Evolutionary conservation across 768 basidiomycete genomes (phyloP), one percentile per base, ranked within the genome.

Genomic region (Macrolepiota albuminosa): DNA sequence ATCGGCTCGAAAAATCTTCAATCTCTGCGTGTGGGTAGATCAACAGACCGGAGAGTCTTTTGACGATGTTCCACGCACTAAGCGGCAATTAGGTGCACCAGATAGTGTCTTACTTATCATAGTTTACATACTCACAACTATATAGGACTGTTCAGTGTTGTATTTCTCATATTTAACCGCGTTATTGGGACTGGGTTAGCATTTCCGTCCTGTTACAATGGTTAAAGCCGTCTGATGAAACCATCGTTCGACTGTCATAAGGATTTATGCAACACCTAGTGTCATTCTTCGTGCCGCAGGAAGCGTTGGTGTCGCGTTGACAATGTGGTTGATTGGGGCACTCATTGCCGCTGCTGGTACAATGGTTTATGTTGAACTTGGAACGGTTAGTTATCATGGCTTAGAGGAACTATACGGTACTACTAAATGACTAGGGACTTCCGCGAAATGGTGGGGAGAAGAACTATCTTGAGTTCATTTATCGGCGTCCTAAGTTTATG

Each of bases 361-460:
- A 2, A 78, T 82, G 0, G 88, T 90, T 3, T 91, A 85, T 63
- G 77, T 89, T n/a, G 89, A 90, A 68, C 78, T 88, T 21, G 88
- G 89, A 26, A 89, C 88, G 29, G 88, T 88, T 59, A 62, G 78
- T 62, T 42, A n/a, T 21, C 33, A 13, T 16, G 21, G 18, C 33
- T 21, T 37, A 10, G 3, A 26, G 10, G 10, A 54, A 29, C 0
- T 54, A 52, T 45, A 8, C 11, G 9, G 6, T 29, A 33, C 24
- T 11, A 6, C 77, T 10, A 87, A 87, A 67, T 77, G 47, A 40
- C 24, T 58, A 89, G 85, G 87, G 83, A 21, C 75, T 91, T 2
- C 89, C 89, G 1, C 76, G 83, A 3, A 89, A 79, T 57, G 89
- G 89, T 1, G 89, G 86, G 2, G 88, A 90, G 74, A 90, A 89